Evolutionary conservation across 306 rosid genomes (phyloP).

Genomic region (Glycyrrhiza uralensis): DNA sequence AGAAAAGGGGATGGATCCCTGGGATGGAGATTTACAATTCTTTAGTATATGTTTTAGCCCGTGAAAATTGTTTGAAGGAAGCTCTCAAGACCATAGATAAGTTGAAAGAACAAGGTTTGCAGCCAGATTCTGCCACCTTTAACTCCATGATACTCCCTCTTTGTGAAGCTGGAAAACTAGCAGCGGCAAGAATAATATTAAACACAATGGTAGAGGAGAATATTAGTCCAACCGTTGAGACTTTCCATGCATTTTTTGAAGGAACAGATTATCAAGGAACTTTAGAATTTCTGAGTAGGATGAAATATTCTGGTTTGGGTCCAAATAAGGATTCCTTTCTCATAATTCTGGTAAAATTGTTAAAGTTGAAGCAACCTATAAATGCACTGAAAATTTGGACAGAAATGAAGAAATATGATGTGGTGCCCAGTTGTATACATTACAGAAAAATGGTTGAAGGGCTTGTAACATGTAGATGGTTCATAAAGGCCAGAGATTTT

Average conservation of each 20-base stretch:
- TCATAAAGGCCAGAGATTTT: slow-evolving; percentile 60
- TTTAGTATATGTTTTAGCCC: slow-evolving; percentile 55
- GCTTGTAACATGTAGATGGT: slow-evolving; percentile 51
- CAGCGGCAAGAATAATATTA: slow-evolving; percentile 59
- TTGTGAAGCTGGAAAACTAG: slow-evolving; percentile 59
- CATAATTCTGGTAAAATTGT: slow-evolving; percentile 52
- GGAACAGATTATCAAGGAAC: slow-evolving; percentile 56
- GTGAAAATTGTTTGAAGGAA: slow-evolving; percentile 70
- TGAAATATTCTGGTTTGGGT: slow-evolving; percentile 60
- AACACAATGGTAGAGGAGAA: slow-evolving; percentile 59
- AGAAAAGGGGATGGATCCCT: slow-evolving; percentile 65
- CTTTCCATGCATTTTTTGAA: slow-evolving; percentile 82
- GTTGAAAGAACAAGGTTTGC: slow-evolving; percentile 63
- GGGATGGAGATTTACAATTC: slow-evolving; percentile 67
- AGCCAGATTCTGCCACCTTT: slow-evolving; percentile 68
- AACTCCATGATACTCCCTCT: slow-evolving; percentile 75
- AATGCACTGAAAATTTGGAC: slow-evolving; percentile 65
- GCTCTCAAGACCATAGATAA: slow-evolving; percentile 71
- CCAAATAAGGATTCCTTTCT: slow-evolving; percentile 61
- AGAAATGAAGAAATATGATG: slow-evolving; percentile 56
- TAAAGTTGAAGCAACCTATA: slow-evolving; percentile 57
- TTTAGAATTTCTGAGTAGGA: slow-evolving; percentile 56
- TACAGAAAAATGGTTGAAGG: slow-evolving; percentile 65
- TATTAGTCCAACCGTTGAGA: slow-evolving; percentile 60
- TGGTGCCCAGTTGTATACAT: slow-evolving; percentile 54